Evolutionary conservation across 108 stramenopile genomes (phyloP).

Genomic region (Epipyxis sp.): DNA sequence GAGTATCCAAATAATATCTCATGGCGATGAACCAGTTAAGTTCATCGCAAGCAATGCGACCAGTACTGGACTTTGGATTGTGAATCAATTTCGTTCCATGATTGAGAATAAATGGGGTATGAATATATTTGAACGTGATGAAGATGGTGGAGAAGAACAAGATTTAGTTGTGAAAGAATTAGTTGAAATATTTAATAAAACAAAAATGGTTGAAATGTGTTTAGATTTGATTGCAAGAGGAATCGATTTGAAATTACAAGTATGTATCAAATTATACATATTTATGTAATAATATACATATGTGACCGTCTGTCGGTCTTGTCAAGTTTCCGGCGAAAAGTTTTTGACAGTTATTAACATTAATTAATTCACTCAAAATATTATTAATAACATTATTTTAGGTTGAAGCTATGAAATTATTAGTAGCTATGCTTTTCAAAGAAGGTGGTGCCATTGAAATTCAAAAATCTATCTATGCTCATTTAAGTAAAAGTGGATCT

Average conservation of each 20-base stretch:
- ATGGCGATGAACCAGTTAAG: conserved; percentile 21
- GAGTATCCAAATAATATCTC: conserved; percentile 12
- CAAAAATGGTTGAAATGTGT: conserved; percentile 37
- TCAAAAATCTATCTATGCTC: conserved; percentile 36
- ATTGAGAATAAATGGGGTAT: conserved; percentile 43
- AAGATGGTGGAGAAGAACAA: conserved; percentile 45
- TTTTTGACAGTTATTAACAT: too few species aligned
- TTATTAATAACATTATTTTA: too few species aligned
- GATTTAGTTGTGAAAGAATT: conserved; percentile 34
- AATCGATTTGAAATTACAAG: conserved; percentile 28
- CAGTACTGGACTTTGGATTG: conserved; percentile 32
- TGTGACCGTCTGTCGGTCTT: too few species aligned
- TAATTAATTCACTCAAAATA: too few species aligned
- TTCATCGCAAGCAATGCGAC: conserved; percentile 13
- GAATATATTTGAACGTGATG: conserved; percentile 43
- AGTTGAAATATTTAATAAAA: conserved; percentile 22
- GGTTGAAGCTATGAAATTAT: conserved; percentile 37
- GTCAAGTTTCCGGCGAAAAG: too few species aligned
- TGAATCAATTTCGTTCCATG: conserved; percentile 38
- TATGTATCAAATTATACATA: too few species aligned
- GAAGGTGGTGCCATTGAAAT: conserved; percentile 40
- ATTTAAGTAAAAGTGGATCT: conserved; percentile 2
- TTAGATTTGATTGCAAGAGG: conserved; percentile 37
- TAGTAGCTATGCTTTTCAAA: conserved; percentile 39
- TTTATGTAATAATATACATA: too few species aligned